A percentile compares a stretch with the other conserved stretches of the same genome.
phyloP scores from a whole-genome alignment of 139 green algal genomes.

The Chlamydomonas sp. region DNA sequence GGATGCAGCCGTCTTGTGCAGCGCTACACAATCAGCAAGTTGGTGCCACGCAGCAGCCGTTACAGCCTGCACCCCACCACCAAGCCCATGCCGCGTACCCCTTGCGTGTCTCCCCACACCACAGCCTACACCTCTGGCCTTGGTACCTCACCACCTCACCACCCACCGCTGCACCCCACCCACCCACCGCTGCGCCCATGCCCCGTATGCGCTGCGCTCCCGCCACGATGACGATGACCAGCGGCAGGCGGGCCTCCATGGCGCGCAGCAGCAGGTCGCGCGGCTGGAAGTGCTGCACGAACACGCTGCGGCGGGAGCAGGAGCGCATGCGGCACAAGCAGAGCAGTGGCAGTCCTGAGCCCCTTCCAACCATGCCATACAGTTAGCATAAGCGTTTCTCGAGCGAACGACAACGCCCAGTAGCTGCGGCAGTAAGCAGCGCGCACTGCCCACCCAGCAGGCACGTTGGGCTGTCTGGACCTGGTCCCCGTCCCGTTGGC shows the following conservation, averaged over 20 bases:
- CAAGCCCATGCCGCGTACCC: too few species aligned
- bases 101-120: too few species aligned
- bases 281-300: background rate
- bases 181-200: background rate
- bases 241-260: constrained; percentile 1
- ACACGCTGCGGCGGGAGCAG: background rate
- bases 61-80: too few species aligned
- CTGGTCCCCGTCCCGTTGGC: background rate
- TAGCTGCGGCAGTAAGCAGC: too few species aligned
- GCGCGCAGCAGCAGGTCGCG: constrained; percentile 11
- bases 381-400: too few species aligned
- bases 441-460: too few species aligned
- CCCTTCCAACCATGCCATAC: background rate
- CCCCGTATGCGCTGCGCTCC: constrained; percentile 10
- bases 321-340: background rate
- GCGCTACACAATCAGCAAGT: too few species aligned
- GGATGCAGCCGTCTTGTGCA: too few species aligned
- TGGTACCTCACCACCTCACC: background rate
- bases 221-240: background rate
- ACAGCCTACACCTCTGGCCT: background rate
- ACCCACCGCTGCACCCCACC: too few species aligned
- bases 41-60: too few species aligned
- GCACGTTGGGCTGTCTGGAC: too few species aligned
- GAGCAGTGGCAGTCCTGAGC: background rate
- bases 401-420: too few species aligned